Evolutionary conservation across 2,329 filamentous ascomycete genomes (phyloP).

Genomic region (Karstenula rhodostoma): DNA sequence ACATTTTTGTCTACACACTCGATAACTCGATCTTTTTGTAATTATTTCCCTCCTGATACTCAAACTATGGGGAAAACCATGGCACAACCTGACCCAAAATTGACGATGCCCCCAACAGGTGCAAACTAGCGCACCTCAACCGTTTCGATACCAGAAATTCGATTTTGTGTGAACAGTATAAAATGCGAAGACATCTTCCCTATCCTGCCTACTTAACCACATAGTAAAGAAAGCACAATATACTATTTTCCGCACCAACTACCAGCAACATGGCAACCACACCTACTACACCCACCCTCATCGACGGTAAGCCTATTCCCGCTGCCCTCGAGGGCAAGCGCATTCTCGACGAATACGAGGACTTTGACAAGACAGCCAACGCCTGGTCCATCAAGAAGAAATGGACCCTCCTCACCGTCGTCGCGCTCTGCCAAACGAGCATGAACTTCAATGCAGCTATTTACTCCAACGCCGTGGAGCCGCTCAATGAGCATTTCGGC

Average conservation of each 20-base stretch:
- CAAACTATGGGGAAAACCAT: background rate
- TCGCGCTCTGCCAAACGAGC: conserved; percentile 62
- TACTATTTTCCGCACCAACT: background rate
- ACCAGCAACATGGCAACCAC: background rate
- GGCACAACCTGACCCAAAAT: background rate
- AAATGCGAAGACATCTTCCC: background rate
- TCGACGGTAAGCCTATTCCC: background rate
- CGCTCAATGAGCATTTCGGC: conserved; percentile 67
- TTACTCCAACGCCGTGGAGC: conserved; percentile 61
- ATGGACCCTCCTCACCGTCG: conserved; percentile 61
- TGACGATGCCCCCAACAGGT: background rate
- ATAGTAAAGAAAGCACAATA: background rate
- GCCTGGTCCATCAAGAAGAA: conserved; percentile 59
- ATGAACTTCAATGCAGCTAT: conserved; percentile 64
- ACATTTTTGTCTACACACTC: too few species aligned
- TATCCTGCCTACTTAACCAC: background rate
- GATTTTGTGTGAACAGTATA: background rate
- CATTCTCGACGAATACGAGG: conserved; percentile 8
- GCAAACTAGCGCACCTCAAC: background rate
- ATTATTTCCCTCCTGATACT: too few species aligned
- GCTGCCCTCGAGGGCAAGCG: conserved; percentile 8
- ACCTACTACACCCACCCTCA: background rate
- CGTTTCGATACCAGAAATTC: background rate
- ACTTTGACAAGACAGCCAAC: conserved; percentile 50
- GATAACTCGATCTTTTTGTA: too few species aligned